Evolutionary conservation across 208 protist species (phyloP).

Genomic region (Giardia duodenalis): DNA sequence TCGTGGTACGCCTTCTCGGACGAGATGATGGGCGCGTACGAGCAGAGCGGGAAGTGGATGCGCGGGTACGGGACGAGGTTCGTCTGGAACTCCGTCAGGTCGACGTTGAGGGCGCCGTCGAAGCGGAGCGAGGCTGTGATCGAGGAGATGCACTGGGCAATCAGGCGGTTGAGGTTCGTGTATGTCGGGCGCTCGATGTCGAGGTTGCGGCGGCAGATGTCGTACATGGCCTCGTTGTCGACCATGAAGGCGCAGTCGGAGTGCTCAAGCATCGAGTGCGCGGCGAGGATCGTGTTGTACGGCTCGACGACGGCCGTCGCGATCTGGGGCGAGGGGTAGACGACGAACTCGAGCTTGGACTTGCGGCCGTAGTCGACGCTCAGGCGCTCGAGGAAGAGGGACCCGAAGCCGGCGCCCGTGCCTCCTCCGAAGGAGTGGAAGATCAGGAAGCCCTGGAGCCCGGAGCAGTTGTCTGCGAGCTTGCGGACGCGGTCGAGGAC

Average conservation of each 20-base stretch:
- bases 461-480: conserved; percentile 82
- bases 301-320: conserved; percentile 48
- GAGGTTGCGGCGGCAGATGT: conserved; percentile 49
- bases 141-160: conserved; percentile 53
- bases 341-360: conserved; percentile 50
- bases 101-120: conserved; percentile 57
- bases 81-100: conserved; percentile 59
- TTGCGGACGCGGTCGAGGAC: conserved; percentile 79
- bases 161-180: conserved; percentile 57
- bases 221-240: conserved; percentile 56
- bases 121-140: conserved; percentile 57
- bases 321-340: conserved; percentile 50
- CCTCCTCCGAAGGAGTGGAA: conserved; percentile 93
- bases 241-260: conserved; percentile 49
- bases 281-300: conserved; percentile 54
- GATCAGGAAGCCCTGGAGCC: conserved; percentile 91
- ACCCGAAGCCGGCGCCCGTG: conserved; percentile 85
- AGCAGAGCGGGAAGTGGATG: conserved; percentile 54
- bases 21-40: conserved; percentile 54
- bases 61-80: conserved; percentile 57
- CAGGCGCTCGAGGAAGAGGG: conserved; percentile 80
- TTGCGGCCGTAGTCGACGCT: conserved; percentile 89
- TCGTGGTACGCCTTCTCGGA: conserved; percentile 59
- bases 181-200: conserved; percentile 58
- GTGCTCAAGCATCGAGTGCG: conserved; percentile 54